phyloP scores from a whole-genome alignment of 129 eudicot genomes.

The Flaveria ramosissima region DNA sequence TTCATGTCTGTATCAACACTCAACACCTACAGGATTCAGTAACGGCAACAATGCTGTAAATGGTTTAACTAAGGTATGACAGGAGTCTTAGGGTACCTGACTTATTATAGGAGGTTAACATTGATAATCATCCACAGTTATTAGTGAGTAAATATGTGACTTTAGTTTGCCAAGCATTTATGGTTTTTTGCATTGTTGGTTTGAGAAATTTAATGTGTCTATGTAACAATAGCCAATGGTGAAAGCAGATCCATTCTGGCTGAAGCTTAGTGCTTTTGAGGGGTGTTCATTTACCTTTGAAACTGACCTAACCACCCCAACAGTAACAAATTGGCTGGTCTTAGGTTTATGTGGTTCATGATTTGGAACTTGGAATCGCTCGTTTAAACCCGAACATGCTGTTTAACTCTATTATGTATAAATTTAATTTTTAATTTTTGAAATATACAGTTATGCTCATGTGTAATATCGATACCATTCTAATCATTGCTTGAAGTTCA shows the following conservation, averaged over 20 bases:
- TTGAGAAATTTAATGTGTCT: background rate
- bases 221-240: background rate
- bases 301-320: background rate
- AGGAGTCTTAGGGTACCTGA: slow-evolving; percentile 10
- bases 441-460: background rate
- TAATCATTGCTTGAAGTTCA: background rate
- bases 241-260: slow-evolving; percentile 1
- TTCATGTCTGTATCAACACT: slow-evolving; percentile 4
- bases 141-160: background rate
- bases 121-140: background rate
- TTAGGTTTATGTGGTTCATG: background rate
- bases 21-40: background rate
- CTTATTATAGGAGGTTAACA: background rate
- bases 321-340: background rate
- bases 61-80: slow-evolving; percentile 2
- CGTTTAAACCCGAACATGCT: background rate
- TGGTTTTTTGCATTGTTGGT: background rate
- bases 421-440: background rate
- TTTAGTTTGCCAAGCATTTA: background rate
- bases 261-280: background rate
- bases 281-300: background rate
- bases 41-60: background rate
- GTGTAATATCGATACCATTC: background rate
- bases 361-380: background rate
- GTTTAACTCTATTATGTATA: background rate